Base-by-base conservation (phyloP, 2,329 filamentous ascomycete species). In the Talaromyces sp. region DNA sequence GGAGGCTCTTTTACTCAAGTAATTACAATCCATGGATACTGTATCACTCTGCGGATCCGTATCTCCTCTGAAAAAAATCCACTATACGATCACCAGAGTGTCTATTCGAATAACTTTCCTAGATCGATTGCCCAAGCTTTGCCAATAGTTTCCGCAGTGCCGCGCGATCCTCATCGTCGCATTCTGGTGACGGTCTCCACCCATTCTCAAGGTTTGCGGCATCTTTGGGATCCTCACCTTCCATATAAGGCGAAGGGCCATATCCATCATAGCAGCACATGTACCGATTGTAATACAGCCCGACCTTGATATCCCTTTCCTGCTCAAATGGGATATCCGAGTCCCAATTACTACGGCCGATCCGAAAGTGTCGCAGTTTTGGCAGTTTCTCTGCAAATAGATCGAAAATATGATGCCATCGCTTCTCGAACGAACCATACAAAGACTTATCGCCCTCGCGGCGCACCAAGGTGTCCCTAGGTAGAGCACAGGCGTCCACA, bases 351-450 rank as follows among this genome's bases (percentile, higher is more conserved):
- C 28, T 21, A 25, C 45, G 5, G 21, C 45, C 45, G 28, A 50
- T 50, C 10, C n/a, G 45, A 28, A 35, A 50, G 21, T 50, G 45
- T 28, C 45, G 22, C 45, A 50, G 25, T 11, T 33, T n/a, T 28
- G 45, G 45, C 28, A 50, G 31, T 25, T 50, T 50, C n/a, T 22
- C 28, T 50, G 21, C 21, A 28, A 50, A 50, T 22, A 25, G 28
- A 25, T 50, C 45, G n/a, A 50, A 50, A 25, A 28, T 28, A 50
- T 50, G 21, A 31, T 50, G 45, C 45, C 45, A 50, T 25, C 45
- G 31, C 45, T 50, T 35, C 22, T 35, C 25, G 45, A 28, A 35
- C 21, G 31, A 50, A 28, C 40, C 33, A 36, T 36, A 36, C 33
- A 36, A 36, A 13, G 35, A n/a, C n/a, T n/a, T n/a, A n/a, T n/a